These are phyloP conservation scores for Lichtheimia hyalospora DNA, from an alignment of 371 early-diverging fungal genomes.

Conservation along the genomic window DNA sequence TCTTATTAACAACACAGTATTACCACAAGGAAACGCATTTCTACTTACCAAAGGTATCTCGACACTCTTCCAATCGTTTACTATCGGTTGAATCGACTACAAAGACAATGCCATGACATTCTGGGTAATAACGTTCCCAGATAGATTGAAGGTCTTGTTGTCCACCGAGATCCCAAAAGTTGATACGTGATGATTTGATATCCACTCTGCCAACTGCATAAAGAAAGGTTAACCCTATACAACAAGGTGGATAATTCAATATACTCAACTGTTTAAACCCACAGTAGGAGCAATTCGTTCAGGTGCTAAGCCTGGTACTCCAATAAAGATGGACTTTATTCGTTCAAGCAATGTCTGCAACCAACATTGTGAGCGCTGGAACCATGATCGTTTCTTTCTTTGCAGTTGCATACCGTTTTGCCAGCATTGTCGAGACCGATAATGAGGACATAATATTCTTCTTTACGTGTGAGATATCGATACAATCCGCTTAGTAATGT, in stretches of 20 bases:
- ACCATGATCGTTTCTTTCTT: background rate
- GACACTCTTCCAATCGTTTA: constrained; percentile 81
- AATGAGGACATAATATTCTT: constrained; percentile 92
- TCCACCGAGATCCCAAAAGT: constrained; percentile 96
- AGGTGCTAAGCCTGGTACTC: constrained; percentile 73
- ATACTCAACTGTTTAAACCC: constrained; percentile 81
- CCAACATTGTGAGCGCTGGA: background rate
- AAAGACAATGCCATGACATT: constrained; percentile 92
- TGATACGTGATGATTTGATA: constrained; percentile 65
- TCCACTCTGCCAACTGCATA: constrained; percentile 77
- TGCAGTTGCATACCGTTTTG: constrained; percentile 73
- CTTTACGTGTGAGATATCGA: constrained; percentile 79
- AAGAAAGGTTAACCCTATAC: background rate
- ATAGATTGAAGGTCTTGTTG: constrained; percentile 84
- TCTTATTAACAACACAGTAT: background rate
- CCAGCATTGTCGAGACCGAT: constrained; percentile 96
- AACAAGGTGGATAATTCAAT: background rate
- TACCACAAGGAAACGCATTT: background rate
- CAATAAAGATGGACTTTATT: constrained; percentile 76
- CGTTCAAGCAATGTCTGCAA: constrained; percentile 81
- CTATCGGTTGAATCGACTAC: constrained; percentile 87
- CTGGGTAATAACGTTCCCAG: constrained; percentile 94
- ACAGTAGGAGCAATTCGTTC: constrained; percentile 94
- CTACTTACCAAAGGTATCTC: constrained; percentile 73
- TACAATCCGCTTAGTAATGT: constrained; percentile 90